These are phyloP conservation scores for Astrothelium macrocarpum DNA, from an alignment of 495 filamentous ascomycete genomes.

Conservation along the genomic window DNA sequence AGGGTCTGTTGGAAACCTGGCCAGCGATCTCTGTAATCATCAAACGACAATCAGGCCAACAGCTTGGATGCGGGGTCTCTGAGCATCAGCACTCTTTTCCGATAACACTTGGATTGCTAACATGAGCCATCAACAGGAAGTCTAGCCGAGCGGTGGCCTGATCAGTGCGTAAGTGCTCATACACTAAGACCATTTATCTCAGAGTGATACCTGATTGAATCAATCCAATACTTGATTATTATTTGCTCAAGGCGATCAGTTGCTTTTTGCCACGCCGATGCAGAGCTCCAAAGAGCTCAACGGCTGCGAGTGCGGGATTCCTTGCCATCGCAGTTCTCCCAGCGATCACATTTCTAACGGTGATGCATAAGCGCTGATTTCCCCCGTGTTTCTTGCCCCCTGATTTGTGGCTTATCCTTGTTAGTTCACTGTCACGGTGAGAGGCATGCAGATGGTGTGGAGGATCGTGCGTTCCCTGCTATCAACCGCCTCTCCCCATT, in stretches of 20 bases:
- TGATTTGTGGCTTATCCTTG: not conserved
- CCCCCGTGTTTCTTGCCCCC: not conserved
- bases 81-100: constrained; percentile 1
- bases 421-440: not conserved
- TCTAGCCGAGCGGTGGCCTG: constrained; percentile 1
- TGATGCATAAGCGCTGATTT: constrained; percentile 6
- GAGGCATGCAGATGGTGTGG: not conserved
- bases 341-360: constrained; percentile 4
- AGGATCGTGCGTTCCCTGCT: not conserved
- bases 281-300: constrained; percentile 4
- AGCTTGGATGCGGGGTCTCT: not conserved
- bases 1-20: not conserved
- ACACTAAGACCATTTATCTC: constrained; percentile 4
- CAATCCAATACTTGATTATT: constrained; percentile 2
- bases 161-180: constrained; percentile 6
- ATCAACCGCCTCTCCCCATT: not conserved
- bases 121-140: not conserved
- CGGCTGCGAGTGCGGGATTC: constrained; percentile 4
- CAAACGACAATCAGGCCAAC: not conserved
- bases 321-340: not conserved
- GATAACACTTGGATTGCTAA: not conserved
- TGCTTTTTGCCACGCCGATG: constrained; percentile 4
- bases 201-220: constrained; percentile 3
- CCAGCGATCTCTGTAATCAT: constrained; percentile 7
- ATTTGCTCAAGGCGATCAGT: constrained; percentile 5